Evolutionary conservation across 352 stramenopile species (phyloP), one percentile per base, ranked within the genome.

Genomic region (Phytophthora aleatoria): DNA sequence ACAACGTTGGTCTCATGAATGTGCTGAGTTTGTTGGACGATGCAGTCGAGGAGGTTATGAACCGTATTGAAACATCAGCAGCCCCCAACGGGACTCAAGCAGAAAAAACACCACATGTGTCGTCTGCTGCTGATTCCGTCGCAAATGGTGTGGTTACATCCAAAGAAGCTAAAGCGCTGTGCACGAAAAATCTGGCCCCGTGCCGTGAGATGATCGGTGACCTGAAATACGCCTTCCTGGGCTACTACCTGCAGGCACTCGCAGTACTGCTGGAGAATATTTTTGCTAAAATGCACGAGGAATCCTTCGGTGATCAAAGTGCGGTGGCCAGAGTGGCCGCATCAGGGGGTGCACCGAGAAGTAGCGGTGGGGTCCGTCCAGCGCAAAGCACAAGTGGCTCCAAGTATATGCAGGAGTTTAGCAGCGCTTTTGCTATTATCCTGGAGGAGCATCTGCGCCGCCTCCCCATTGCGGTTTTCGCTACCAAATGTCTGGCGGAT

Each of bases 351-450:
- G 36, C 54, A 9, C 61, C 49, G 8, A 61, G 58, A 48, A 71
- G 58, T 62, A 65, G 12, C n/a, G 48, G 57, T 50, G 53, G 48
- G 2, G 36, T 56, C 6, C 63, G 51, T 35, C 62, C 69, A 15
- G 64, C 56, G 13, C 50, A 72, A 11, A 59, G 53, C 16, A 78
- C 66, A 26, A 74, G 61, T 43, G 80, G 80, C 3, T 91, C 87
- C 4, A 81, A 80, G 54, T 96, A 87, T 73, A 96, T 96, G 83
- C 57, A 74, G 20, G 86, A 96, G 55, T 92, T 96, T 41, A 77
- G 59, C 50, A 70, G 65, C 31, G 79, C 74, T 20, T 92, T 94
- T 50, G 59, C 73, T 16, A 64, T 90, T 1, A 67, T 96, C n/a
- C 44, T 87, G 1, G 82, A 92, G 11, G 87, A 96, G 16, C 87